Evolutionary conservation across 148 eudicot genomes (phyloP), one percentile per base, ranked within the genome.

Genomic region (Polygonum maritimum): DNA sequence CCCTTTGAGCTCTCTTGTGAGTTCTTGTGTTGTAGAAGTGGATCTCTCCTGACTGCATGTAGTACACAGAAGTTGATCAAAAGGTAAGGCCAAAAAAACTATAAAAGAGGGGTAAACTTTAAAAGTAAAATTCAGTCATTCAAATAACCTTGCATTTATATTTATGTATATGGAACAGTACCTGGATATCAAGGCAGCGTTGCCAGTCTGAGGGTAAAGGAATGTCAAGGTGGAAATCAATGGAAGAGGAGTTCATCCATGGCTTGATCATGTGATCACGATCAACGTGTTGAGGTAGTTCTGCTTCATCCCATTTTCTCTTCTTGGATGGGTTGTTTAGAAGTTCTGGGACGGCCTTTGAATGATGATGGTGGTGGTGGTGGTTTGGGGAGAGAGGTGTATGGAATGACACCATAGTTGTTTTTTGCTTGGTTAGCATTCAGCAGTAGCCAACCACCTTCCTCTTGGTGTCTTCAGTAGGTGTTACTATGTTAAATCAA

Each of bases 11-110:
- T 83, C 80, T 86, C 82, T 81, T 84, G 13, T 86, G 83, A 14
- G 89, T 86, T 76, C 80, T 86, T 70, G 80, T 83, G 76, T 88
- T 88, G 79, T 79, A 84, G 75, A 79, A 86, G 80, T 72, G 75
- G 7, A 41, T 21, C 54, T 44, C 75, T 44, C 52, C 75, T 72
- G 75, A 48, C 75, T 72, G 75, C 75, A 40, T 38, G 48, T 9
- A 39, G 38, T 39, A 19, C 5, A 19, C 21, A 33, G 2, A 31
- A 69, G 7, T 1, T 69, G 31, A 69, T 16, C 16, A 41, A 45
- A 3, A 39, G 9, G 16, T 8, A 15, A 49, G 55, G 52, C 52
- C 18, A 48, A 70, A 70, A 39, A 22, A 10, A 18, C 2, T 26
- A 26, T 26, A 26, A 26, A 26, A 26, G 31, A 26, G 31, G 31